Conservation (phyloP, 2,329 filamentous ascomycete genomes). For the Microsporum ferrugineum region DNA sequence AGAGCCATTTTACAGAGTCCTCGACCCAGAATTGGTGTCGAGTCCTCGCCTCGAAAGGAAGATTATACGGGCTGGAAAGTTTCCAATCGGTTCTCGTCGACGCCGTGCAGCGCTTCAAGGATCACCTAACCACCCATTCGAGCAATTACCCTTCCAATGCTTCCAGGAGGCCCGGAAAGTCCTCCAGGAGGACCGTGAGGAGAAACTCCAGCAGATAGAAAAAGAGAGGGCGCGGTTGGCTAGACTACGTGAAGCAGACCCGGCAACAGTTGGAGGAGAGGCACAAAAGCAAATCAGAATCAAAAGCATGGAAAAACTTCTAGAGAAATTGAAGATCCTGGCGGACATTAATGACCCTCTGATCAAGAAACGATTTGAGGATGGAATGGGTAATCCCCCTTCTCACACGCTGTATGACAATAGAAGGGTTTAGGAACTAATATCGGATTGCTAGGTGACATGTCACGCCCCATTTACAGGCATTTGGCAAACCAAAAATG, state of each 20-base stretch:
- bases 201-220: conserved; percentile 66
- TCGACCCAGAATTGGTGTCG: conserved; percentile 57
- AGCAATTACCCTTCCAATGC: conserved; percentile 90
- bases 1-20: conserved; percentile 33
- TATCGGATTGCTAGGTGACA: conserved; percentile 53
- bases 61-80: conserved; percentile 55
- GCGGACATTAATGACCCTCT: conserved; percentile 92
- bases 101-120: conserved; percentile 61
- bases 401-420: background rate
- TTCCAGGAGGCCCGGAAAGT: conserved; percentile 92
- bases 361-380: conserved; percentile 88
- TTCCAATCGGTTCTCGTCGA: conserved; percentile 72
- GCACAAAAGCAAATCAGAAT: conserved; percentile 55
- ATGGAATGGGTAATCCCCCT: conserved; percentile 59
- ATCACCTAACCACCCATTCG: conserved; percentile 64
- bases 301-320: conserved; percentile 55
- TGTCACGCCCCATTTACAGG: conserved; percentile 94
- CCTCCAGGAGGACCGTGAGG: conserved; percentile 62
- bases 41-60: conserved; percentile 53
- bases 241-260: conserved; percentile 47
- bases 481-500: conserved; percentile 79
- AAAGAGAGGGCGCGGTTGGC: conserved; percentile 57
- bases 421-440: conserved; percentile 15
- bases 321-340: conserved; percentile 73
- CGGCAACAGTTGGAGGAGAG: conserved; percentile 51